Percentiles rank a stretch among this genome's conserved stretches.
Conservation (phyloP, 176 grass and related monocot species). For the Oryza punctata region DNA sequence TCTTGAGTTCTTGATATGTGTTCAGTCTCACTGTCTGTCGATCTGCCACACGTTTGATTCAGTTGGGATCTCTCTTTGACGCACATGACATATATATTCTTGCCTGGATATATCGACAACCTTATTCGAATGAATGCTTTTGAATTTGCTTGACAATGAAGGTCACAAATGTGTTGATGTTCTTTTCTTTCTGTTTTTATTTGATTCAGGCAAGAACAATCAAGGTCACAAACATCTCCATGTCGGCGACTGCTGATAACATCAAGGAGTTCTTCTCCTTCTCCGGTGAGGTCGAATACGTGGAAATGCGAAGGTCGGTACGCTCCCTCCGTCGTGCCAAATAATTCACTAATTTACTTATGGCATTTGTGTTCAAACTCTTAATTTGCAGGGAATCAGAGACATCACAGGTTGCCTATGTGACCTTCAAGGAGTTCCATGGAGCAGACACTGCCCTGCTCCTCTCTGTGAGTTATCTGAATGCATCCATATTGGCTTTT, state of each 20-base stretch:
- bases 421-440: constrained; percentile 56
- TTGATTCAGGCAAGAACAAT: constrained; percentile 43
- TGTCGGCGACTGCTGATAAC: constrained; percentile 20
- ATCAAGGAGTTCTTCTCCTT: constrained; percentile 63
- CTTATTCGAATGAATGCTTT: neutral
- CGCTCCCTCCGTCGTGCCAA: neutral
- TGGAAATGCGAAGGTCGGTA: constrained; percentile 53
- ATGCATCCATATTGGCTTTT: neutral
- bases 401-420: constrained; percentile 34
- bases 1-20: no score
- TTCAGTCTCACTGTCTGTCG: neutral
- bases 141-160: neutral
- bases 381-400: constrained; percentile 27
- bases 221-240: constrained; percentile 48
- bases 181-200: neutral
- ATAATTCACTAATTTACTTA: no score
- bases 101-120: neutral
- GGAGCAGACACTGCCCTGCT: constrained; percentile 51
- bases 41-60: neutral
- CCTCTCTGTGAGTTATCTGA: constrained; percentile 29
- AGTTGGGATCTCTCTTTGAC: neutral
- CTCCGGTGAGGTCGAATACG: constrained; percentile 49
- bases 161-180: neutral
- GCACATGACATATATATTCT: neutral
- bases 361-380: neutral